Conservation (phyloP, 345 rosid genomes). For the Citrus glauca region DNA sequence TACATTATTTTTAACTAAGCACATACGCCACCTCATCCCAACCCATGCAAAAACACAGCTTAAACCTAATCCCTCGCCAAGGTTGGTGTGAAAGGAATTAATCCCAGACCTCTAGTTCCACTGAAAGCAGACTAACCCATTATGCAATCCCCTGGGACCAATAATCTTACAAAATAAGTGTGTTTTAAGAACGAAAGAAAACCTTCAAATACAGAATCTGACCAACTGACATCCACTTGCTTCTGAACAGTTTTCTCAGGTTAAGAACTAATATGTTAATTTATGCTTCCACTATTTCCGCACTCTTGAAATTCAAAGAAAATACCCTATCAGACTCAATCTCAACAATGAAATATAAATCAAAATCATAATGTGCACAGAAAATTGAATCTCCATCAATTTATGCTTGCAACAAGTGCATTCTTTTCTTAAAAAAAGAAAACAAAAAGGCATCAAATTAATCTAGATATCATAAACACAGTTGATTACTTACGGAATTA, state of each 20-base stretch:
- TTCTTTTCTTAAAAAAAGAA: no score
- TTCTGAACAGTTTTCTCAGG: background rate
- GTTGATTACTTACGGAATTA: constrained; percentile 43
- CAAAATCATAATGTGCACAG: background rate
- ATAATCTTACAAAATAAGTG: background rate
- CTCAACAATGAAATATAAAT: background rate
- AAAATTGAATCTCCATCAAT: background rate
- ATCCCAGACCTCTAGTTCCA: background rate
- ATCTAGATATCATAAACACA: background rate
- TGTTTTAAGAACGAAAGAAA: background rate
- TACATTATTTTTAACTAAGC: background rate
- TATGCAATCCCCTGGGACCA: background rate
- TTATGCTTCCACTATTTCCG: background rate
- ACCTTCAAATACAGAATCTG: background rate
- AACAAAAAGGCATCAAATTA: background rate
- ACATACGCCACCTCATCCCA: background rate
- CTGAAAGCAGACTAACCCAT: background rate
- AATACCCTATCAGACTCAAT: background rate
- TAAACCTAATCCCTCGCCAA: background rate
- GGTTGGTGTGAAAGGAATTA: background rate
- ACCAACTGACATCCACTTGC: background rate
- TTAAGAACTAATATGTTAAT: background rate
- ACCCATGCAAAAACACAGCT: background rate
- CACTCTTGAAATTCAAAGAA: background rate
- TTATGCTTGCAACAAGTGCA: background rate